These are phyloP conservation scores for Pleurozium schreberi DNA, from an alignment of 225 moss, liverwort and hornwort species.

Conservation along the genomic window DNA sequence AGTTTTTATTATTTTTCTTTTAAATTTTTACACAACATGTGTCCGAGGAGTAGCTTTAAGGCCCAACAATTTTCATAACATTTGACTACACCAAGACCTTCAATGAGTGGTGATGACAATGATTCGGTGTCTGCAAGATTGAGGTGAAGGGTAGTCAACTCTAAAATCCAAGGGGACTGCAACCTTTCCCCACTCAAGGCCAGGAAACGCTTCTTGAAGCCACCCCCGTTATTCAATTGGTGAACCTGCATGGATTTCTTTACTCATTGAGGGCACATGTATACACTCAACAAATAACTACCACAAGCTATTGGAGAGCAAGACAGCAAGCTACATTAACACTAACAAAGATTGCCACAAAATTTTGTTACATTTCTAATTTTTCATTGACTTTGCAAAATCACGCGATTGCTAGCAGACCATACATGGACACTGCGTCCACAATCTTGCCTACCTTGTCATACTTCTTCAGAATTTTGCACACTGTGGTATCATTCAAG, in stretches of 20 bases:
- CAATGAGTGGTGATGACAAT: not conserved
- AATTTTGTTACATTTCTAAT: not conserved
- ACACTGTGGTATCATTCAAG: slow-evolving; percentile 55
- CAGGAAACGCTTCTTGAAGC: slow-evolving; percentile 36
- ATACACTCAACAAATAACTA: not conserved
- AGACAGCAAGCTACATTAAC: not conserved
- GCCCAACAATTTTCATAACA: no score
- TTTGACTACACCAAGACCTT: no score
- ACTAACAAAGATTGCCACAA: not conserved
- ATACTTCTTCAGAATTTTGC: slow-evolving; percentile 71
- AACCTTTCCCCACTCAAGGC: slow-evolving; percentile 41
- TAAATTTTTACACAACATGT: no score
- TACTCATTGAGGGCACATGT: not conserved
- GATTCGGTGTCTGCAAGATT: slow-evolving; percentile 34
- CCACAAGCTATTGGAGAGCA: not conserved
- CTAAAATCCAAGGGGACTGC: slow-evolving; percentile 61
- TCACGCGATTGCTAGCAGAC: not conserved
- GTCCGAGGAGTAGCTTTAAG: no score
- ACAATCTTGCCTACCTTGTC: slow-evolving; percentile 45
- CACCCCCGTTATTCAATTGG: slow-evolving; percentile 22
- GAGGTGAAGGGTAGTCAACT: slow-evolving; percentile 48
- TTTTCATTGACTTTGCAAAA: not conserved
- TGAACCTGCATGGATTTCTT: slow-evolving; percentile 30
- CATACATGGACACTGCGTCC: not conserved
- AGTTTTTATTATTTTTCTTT: no score